A percentile compares a stretch with the other conserved stretches of the same genome.
These are phyloP conservation scores for Musa beccarii DNA, from an alignment of 176 grass and related monocot genomes.

Conservation along the genomic window DNA sequence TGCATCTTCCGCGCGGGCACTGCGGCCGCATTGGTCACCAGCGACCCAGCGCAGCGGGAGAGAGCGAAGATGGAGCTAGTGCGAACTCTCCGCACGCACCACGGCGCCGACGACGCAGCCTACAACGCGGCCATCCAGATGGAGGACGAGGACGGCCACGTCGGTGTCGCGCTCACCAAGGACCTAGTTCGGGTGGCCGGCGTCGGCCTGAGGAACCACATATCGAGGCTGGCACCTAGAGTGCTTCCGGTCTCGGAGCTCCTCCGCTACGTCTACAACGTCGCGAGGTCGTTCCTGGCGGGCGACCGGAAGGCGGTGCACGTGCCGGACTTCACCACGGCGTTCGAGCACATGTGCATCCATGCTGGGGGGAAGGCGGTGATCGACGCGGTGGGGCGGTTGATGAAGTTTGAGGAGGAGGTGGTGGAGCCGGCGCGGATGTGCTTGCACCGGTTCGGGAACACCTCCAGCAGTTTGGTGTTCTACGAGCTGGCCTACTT, in stretches of 20 bases:
- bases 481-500: conserved; percentile 97
- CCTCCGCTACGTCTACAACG: conserved; percentile 40
- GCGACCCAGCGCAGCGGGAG: conserved; percentile 24
- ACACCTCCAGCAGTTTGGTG: conserved; percentile 90
- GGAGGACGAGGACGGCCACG: conserved; percentile 72
- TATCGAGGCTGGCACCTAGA: conserved; percentile 40
- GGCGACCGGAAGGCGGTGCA: conserved; percentile 14
- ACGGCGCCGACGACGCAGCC: conserved; percentile 55
- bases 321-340: conserved; percentile 68
- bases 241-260: conserved; percentile 58
- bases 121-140: conserved; percentile 69
- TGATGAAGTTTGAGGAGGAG: conserved; percentile 38
- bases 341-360: conserved; percentile 94
- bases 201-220: conserved; percentile 45
- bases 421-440: conserved; percentile 68
- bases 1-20: conserved; percentile 82
- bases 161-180: conserved; percentile 72
- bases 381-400: conserved; percentile 59
- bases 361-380: conserved; percentile 82
- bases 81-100: conserved; percentile 61
- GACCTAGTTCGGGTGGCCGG: conserved; percentile 73
- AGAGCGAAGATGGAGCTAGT: conserved; percentile 66
- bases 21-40: conserved; percentile 56
- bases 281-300: conserved; percentile 19
- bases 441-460: conserved; percentile 73